A percentile compares a stretch with the other conserved stretches of the same genome.
Evolutionary conservation across 2,329 filamentous ascomycete genomes (phyloP).

Genomic region (Acarospora socialis): DNA sequence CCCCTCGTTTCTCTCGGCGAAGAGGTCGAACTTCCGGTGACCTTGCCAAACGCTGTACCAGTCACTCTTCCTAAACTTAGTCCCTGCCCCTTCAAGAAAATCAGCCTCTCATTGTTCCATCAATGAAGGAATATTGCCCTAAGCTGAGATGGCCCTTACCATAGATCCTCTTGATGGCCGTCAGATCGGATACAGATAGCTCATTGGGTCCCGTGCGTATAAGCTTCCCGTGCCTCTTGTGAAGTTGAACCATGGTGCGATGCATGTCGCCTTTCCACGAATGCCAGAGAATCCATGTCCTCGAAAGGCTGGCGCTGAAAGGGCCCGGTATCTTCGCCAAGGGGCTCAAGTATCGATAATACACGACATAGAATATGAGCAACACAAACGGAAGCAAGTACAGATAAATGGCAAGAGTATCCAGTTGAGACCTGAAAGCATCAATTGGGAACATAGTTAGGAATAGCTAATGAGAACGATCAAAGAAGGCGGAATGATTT

Average conservation of each 20-base stretch:
- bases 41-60: slow-evolving; percentile 30
- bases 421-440: too few species aligned
- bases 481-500: too few species aligned
- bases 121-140: too few species aligned
- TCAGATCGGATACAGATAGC: slow-evolving; percentile 9
- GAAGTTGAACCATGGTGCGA: slow-evolving; percentile 9
- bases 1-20: slow-evolving; percentile 24
- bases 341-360: too few species aligned
- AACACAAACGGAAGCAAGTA: too few species aligned
- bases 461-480: too few species aligned
- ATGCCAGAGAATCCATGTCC: slow-evolving; percentile 11
- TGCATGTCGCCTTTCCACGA: slow-evolving; percentile 8
- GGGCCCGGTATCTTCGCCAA: slow-evolving; percentile 19
- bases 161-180: slow-evolving; percentile 11
- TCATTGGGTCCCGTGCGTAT: slow-evolving; percentile 9
- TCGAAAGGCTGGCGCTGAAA: slow-evolving; percentile 16
- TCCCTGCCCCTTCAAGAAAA: slow-evolving; percentile 21
- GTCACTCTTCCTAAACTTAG: slow-evolving; percentile 26
- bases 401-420: too few species aligned
- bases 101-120: too few species aligned
- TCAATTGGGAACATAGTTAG: too few species aligned
- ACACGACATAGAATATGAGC: too few species aligned
- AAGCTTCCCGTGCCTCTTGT: slow-evolving; percentile 9
- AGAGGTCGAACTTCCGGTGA: slow-evolving; percentile 26
- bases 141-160: slow-evolving; percentile 6